Evolutionary conservation across 1,284 basidiomycete genomes (phyloP).

Genomic region (Fomitopsis schrenkii): DNA sequence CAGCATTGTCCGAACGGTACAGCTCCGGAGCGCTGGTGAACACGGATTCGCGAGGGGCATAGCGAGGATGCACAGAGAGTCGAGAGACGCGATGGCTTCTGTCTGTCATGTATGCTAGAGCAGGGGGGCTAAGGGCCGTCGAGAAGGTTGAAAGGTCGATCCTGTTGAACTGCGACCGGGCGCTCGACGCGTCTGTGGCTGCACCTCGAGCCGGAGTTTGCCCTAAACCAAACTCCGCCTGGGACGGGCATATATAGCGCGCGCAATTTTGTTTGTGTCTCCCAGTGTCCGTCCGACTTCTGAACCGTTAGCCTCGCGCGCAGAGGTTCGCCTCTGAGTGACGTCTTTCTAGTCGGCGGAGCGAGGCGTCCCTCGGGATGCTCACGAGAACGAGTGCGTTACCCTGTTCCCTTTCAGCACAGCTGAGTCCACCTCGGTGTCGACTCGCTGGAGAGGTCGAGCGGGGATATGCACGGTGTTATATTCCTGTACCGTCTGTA

Average conservation of each 20-base stretch:
- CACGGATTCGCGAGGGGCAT: conserved; percentile 54
- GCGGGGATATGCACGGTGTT: conserved; percentile 47
- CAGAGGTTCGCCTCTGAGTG: conserved; percentile 31
- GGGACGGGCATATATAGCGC: conserved; percentile 21
- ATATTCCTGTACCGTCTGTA: conserved; percentile 80
- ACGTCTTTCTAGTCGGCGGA: conserved; percentile 67
- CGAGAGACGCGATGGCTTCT: conserved; percentile 42
- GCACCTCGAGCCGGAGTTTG: conserved; percentile 12
- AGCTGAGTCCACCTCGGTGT: conserved; percentile 35
- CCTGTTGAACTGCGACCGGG: not conserved
- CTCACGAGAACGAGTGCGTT: conserved; percentile 63
- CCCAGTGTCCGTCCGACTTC: conserved; percentile 35
- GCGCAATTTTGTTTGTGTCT: conserved; percentile 15
- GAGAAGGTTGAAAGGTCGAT: not conserved
- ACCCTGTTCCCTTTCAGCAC: conserved; percentile 26
- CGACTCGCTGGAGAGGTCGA: conserved; percentile 41
- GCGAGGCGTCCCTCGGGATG: conserved; percentile 59
- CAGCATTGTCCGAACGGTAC: conserved; percentile 56
- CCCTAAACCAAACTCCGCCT: conserved; percentile 24
- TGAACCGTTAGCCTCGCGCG: conserved; percentile 34
- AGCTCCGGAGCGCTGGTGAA: conserved; percentile 58
- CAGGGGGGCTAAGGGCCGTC: not conserved
- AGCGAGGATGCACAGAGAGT: conserved; percentile 54
- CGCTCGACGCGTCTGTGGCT: conserved; percentile 26
- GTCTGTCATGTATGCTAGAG: conserved; percentile 1